phyloP scores from a whole-genome alignment of 176 grass and related monocot genomes.

The Pharus latifolius region DNA sequence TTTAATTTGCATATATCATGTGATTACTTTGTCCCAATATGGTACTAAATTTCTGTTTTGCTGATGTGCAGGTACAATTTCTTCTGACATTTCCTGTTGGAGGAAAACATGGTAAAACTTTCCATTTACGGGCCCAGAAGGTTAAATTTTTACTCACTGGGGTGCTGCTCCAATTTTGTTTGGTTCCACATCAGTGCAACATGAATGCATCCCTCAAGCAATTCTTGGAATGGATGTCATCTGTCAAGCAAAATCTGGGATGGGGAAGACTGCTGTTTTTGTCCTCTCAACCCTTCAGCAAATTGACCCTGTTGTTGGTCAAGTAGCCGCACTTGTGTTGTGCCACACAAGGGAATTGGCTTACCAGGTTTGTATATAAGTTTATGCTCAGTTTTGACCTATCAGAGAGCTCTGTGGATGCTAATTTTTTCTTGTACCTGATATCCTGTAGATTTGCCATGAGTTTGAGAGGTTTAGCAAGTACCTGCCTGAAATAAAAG shows the following conservation, averaged over 20 bases:
- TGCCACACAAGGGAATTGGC: constrained; percentile 62
- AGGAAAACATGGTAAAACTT: constrained; percentile 65
- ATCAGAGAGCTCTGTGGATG: not conserved
- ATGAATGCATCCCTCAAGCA: constrained; percentile 75
- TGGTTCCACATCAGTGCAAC: constrained; percentile 66
- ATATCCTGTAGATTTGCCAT: constrained; percentile 46
- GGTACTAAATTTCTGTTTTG: not conserved
- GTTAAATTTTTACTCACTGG: constrained; percentile 48
- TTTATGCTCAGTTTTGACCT: not conserved
- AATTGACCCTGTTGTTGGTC: constrained; percentile 53
- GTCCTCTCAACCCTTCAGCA: constrained; percentile 63
- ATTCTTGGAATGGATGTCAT: constrained; percentile 76
- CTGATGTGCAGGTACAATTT: constrained; percentile 68
- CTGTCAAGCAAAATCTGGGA: constrained; percentile 71
- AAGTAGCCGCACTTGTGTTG: constrained; percentile 62
- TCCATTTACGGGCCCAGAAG: constrained; percentile 46
- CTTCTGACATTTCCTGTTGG: constrained; percentile 51
- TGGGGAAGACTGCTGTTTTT: constrained; percentile 66
- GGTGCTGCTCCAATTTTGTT: constrained; percentile 55
- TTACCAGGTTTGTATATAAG: constrained; percentile 19
- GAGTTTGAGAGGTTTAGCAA: constrained; percentile 78
- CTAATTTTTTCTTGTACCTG: not conserved
- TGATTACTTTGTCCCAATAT: not conserved
- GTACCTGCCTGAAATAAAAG: constrained; percentile 48
- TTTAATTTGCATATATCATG: not conserved